Base-by-base conservation (phyloP, 495 filamentous ascomycete genomes). In the Jackrogersella minutella region DNA sequence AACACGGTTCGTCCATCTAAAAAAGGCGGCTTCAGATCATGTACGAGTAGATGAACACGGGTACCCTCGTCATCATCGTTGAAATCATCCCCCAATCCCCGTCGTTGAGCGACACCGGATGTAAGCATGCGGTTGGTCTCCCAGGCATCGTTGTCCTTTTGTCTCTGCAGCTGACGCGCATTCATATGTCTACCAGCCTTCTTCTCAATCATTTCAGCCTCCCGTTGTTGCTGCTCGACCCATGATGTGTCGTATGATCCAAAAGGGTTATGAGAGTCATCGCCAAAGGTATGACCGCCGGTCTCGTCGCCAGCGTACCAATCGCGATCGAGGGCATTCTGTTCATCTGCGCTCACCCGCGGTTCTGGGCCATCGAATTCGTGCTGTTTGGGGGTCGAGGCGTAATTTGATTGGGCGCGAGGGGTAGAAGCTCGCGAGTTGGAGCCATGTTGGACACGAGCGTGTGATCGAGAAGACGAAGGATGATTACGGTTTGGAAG, bases 71-170 rank as follows among this genome's bases (percentile, higher is more conserved):
- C 90, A 66, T 99, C 95, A 47, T 97, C 93, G 60, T 90, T 86
- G 60, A 96, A 94, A 66, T 93, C 92, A 19, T 84, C 82, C 28
- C 89, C 88, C 66, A 91, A 85, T 68, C 94, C 91, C 62, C 91
- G 82, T 76, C 94, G 80, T 76, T 98, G 96, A 13, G 96, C 96
- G 46, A 98, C 94, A 52, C 93, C 94, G 10, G 93, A 97, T 0
- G 93, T 96, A 40, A 98, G 87, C 96, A 99, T 97, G 34, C 95
- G 91, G 78, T 99, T 98, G 13, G 93, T 93, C 75, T 99, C 95
- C 95, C 95, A 99, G 24, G 92, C 93, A 81, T 99, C 95, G 21
- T 91, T 90, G 73, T 97, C 95, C 74, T 93, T 93, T 78, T 96
- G 92, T 76, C 90, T 93, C 74, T 95, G 91, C 13, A 88, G 76